Evolutionary conservation across 768 basidiomycete species (phyloP), one percentile per base, ranked within the genome.

Genomic region (Strobilomyces dryophilus): DNA sequence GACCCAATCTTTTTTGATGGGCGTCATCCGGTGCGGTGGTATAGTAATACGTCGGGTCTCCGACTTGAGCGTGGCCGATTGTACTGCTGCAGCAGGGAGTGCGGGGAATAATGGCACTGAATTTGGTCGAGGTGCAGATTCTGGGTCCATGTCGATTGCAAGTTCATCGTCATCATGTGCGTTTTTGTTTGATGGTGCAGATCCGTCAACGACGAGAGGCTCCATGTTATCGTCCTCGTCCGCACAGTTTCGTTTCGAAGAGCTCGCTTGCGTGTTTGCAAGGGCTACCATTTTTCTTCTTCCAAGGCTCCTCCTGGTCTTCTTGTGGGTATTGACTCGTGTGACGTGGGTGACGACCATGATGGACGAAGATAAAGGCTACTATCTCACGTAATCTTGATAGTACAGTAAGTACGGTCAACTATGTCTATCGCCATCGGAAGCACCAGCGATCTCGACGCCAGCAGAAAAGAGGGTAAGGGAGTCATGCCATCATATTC

Each of bases 21-120:
- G 97, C 10, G 94, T 93, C 92, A 98, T 95, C 47, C 97, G 84
- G 69, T 99, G 97, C 9, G 93, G 93, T 12, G 97, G 97, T 68
- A 99, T 89, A 11, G 91, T 77, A 64, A 99, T 83, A 49, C 92
- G 80, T 66, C 95, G 77, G n/a, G 79, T 84, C 71, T 98, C 95
- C 5, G 89, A 85, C 68, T 87, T 92, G 53, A 86, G 74, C 11
- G 55, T 36, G 10, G 77, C 69, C 1, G 79, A 72, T 52, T 77
- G 76, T 26, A 77, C 76, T 8, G 80, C 82, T 43, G 79, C 74
- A 9, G 84, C 78, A 8, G 83, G 75, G 18, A 92, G 76, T 8
- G 89, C 81, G 45, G 84, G 79, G 67, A 94, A 93, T 8, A 78
- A 74, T 37, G 89, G 85, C 29, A 79, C 83, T 37, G 79, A 64